Percentiles rank a stretch among this genome's conserved stretches.
phyloP scores from a whole-genome alignment of 345 rosid species.

The Eutrema heterophyllum region DNA sequence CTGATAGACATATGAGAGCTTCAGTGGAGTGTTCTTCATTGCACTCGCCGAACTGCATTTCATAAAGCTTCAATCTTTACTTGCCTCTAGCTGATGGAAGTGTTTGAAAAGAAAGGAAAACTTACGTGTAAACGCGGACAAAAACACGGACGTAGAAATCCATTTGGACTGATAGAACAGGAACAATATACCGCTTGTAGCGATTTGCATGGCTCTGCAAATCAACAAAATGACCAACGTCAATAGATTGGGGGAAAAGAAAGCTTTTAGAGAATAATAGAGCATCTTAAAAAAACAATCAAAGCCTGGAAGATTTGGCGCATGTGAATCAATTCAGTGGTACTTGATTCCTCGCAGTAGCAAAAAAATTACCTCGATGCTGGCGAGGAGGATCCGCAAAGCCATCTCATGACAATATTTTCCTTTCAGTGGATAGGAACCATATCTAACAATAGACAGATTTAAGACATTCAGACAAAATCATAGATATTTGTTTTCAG shows the following conservation, averaged over 20 bases:
- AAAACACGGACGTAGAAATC: constrained; percentile 94
- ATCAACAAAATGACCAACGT: constrained; percentile 9
- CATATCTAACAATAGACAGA: constrained; percentile 55
- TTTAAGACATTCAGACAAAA: constrained; percentile 20
- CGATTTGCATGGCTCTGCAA: constrained; percentile 98
- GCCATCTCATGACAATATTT: constrained; percentile 99
- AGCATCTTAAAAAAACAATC: neutral
- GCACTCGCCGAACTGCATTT: constrained; percentile 91
- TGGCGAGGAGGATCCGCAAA: constrained; percentile 89
- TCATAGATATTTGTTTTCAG: neutral
- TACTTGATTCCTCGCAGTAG: neutral
- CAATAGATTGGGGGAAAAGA: neutral
- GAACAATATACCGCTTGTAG: constrained; percentile 94
- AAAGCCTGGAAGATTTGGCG: neutral
- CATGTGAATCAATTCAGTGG: neutral
- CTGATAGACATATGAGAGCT: constrained; percentile 95
- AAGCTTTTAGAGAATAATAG: neutral
- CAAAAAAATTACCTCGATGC: constrained; percentile 70
- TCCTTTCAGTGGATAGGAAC: constrained; percentile 90
- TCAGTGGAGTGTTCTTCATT: constrained; percentile 97
- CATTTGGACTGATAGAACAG: constrained; percentile 92
- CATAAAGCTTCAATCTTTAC: constrained; percentile 7
- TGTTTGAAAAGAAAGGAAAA: constrained; percentile 18
- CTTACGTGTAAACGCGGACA: constrained; percentile 91
- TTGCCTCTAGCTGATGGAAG: constrained; percentile 1